phyloP scores from a whole-genome alignment of 495 filamentous ascomycete species.

The Daldinia grandis region DNA sequence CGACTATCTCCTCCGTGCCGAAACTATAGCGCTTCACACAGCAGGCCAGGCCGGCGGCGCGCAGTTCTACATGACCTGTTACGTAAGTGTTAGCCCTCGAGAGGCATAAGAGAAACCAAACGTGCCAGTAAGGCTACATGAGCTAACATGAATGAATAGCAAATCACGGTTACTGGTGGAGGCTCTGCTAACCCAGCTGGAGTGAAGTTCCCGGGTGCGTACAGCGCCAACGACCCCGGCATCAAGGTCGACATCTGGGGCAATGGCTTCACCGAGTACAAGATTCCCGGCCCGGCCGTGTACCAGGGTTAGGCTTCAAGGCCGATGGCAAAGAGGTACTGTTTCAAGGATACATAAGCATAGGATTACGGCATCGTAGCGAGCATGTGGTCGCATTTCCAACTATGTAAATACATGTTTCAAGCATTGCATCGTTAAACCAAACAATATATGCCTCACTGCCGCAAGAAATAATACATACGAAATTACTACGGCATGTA shows the following conservation, averaged over 20 bases:
- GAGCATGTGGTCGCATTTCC: background rate
- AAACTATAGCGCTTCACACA: conserved; percentile 61
- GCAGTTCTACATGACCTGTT: conserved; percentile 64
- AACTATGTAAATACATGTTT: background rate
- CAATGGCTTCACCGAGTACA: conserved; percentile 36
- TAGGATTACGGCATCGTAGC: background rate
- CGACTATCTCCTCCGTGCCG: conserved; percentile 64
- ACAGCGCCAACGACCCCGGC: conserved; percentile 59
- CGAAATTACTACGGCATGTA: too few species aligned
- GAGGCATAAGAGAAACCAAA: background rate
- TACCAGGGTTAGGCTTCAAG: conserved; percentile 12
- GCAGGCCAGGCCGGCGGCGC: conserved; percentile 51
- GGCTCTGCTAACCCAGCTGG: conserved; percentile 52
- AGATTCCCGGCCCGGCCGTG: conserved; percentile 35
- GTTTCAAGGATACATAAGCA: background rate
- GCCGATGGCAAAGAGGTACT: background rate
- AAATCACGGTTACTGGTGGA: conserved; percentile 52
- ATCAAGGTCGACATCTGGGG: conserved; percentile 60
- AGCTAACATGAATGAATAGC: conserved; percentile 31
- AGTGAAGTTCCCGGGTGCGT: conserved; percentile 60
- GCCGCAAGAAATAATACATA: too few species aligned
- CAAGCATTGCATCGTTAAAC: background rate
- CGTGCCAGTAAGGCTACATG: background rate
- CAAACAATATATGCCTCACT: background rate
- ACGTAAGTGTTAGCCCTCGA: conserved; percentile 31